phyloP scores from a whole-genome alignment of 2,329 filamentous ascomycete species.

The Thelonectria rubi region DNA sequence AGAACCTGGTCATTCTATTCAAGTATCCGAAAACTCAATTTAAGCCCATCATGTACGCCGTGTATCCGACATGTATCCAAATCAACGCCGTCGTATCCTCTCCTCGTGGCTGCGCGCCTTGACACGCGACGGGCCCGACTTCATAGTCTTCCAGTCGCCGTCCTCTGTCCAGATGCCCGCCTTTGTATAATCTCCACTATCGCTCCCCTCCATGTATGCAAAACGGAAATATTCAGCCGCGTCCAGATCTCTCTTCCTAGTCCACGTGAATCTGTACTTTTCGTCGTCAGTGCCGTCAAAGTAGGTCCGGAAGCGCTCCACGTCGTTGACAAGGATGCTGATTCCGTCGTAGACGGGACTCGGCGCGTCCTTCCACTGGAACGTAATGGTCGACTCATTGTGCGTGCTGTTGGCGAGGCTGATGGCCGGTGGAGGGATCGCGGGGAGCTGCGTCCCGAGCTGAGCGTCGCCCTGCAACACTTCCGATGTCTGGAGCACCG shows the following conservation, averaged over 20 bases:
- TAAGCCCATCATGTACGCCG: not conserved
- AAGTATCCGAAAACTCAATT: no score
- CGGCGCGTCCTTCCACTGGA: slow-evolving; percentile 59
- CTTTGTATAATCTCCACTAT: slow-evolving; percentile 75
- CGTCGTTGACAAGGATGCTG: slow-evolving; percentile 84
- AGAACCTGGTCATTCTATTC: not conserved
- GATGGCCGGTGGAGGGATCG: slow-evolving; percentile 58
- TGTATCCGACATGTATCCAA: slow-evolving; percentile 12
- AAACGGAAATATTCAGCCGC: slow-evolving; percentile 81
- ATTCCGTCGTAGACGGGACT: slow-evolving; percentile 73
- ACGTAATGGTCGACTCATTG: slow-evolving; percentile 71
- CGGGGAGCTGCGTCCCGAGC: slow-evolving; percentile 68
- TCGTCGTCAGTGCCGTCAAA: slow-evolving; percentile 64
- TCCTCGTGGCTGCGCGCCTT: slow-evolving; percentile 41
- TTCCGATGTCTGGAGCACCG: slow-evolving; percentile 82
- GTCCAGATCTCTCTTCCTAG: slow-evolving; percentile 54
- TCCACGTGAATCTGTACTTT: slow-evolving; percentile 66
- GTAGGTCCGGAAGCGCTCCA: slow-evolving; percentile 80
- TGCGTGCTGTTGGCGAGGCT: slow-evolving; percentile 49
- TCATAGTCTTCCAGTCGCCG: slow-evolving; percentile 73
- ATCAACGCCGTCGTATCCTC: slow-evolving; percentile 29
- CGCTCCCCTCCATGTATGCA: slow-evolving; percentile 73
- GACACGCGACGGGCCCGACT: slow-evolving; percentile 65
- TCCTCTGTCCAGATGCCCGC: slow-evolving; percentile 74
- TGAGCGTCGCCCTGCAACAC: slow-evolving; percentile 76